Percentiles rank a stretch among this genome's conserved stretches.
phyloP scores from a whole-genome alignment of 208 protist genomes.

The Lotmaria passim region DNA sequence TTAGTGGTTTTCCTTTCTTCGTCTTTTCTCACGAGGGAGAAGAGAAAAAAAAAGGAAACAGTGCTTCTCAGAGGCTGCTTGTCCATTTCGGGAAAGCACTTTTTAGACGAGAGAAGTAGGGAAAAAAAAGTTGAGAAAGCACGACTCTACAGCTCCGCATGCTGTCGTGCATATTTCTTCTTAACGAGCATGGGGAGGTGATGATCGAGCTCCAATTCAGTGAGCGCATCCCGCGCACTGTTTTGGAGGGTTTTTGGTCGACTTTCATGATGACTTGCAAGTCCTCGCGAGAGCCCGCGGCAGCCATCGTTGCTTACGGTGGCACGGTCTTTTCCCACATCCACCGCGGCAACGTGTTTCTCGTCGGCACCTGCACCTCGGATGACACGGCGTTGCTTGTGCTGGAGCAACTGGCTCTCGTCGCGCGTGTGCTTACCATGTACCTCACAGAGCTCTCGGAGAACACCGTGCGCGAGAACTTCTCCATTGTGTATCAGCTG shows the following conservation, averaged over 20 bases:
- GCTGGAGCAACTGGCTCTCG: slow-evolving; percentile 74
- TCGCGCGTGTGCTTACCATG: slow-evolving; percentile 65
- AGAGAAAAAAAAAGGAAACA: too few relatives aligned
- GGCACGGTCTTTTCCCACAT: slow-evolving; percentile 77
- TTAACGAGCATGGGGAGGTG: slow-evolving; percentile 79
- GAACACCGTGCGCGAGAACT: slow-evolving; percentile 87
- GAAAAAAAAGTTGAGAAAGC: neutral
- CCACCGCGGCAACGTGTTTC: slow-evolving; percentile 71
- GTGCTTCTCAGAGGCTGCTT: too few relatives aligned
- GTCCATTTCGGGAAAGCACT: too few relatives aligned
- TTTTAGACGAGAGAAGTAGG: neutral
- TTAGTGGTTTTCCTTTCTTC: too few relatives aligned
- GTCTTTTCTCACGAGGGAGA: too few relatives aligned
- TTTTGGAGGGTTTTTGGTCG: slow-evolving; percentile 80
- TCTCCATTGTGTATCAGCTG: slow-evolving; percentile 91
- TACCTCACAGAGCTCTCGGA: slow-evolving; percentile 86
- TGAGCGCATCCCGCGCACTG: slow-evolving; percentile 64
- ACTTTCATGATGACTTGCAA: slow-evolving; percentile 52
- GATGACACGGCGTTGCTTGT: slow-evolving; percentile 83
- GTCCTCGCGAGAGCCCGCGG: slow-evolving; percentile 43
- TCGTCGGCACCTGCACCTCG: slow-evolving; percentile 60
- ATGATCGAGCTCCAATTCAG: slow-evolving; percentile 90
- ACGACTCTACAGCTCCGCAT: slow-evolving; percentile 33
- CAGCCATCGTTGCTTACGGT: slow-evolving; percentile 57
- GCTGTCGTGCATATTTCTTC: slow-evolving; percentile 80